Evolutionary conservation across 2,329 filamentous ascomycete species (phyloP), one percentile per base, ranked within the genome.

Genomic region (Sporothrix schenckii): DNA sequence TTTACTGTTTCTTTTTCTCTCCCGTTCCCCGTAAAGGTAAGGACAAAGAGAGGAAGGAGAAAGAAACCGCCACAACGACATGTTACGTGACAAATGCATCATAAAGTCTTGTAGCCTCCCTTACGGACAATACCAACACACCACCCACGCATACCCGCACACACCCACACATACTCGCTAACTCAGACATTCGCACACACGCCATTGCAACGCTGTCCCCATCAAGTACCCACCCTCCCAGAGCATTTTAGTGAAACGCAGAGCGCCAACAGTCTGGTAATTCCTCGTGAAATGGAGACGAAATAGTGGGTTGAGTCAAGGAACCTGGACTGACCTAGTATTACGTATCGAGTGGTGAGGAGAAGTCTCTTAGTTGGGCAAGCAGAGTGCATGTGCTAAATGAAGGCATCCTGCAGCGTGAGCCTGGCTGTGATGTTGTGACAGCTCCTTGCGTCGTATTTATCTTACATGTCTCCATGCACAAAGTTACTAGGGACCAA

Each of bases 251-350:
- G 69, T 70, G 69, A 70, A 70, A 70, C 69, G 41, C 53, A 70
- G 60, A 70, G 52, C 50, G 69, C 69, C 69, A 70, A 39, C 69
- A 41, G 69, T 47, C 61, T 66, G 69, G 69, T 66, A 70, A 13
- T 44, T 13, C 41, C 11, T 19, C 27, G 4, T 49, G 7, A 50
- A 70, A 56, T 56, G 56, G 58, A 53, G 30, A 34, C 58, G 44
- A 16, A 41, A 49, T 58, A 30, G 68, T 66, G 68, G 68, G 24
- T 34, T 65, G 14, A 16, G 58, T 44, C 24, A 65, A 65, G 61
- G 30, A 9, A 14, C 44, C 21, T n/a, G 61, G 44, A 44, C 61
- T 50, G 34, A 65, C 50, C 61, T 65, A 50, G 44, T 30, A 41
- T n/a, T 34, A 7, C 21, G 4, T 34, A 5, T 34, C 34, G 7